These are phyloP conservation scores for Colletotrichum orbiculare DNA, from an alignment of 2,329 filamentous ascomycete genomes.

Conservation along the genomic window DNA sequence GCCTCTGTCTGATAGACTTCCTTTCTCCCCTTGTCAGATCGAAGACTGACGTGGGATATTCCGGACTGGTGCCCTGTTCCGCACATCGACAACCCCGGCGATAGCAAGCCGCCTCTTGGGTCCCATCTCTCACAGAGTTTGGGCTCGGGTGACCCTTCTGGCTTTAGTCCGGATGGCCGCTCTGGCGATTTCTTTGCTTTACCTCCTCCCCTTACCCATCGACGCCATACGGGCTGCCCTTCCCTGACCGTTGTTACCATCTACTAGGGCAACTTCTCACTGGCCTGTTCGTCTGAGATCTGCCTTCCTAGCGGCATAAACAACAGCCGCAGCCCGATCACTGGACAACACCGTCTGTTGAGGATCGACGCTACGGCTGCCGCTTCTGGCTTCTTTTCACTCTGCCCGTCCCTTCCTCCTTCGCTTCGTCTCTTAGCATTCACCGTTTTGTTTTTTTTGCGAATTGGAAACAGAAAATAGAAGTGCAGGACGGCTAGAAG, in stretches of 20 bases:
- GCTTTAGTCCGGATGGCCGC: not conserved
- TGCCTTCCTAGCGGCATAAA: conserved; percentile 5
- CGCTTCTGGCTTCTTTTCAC: conserved; percentile 10
- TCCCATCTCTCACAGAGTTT: conserved; percentile 1
- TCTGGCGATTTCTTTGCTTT: not conserved
- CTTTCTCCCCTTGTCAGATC: conserved; percentile 13
- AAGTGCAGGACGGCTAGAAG: conserved; percentile 10
- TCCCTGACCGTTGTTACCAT: not conserved
- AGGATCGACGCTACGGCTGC: conserved; percentile 34
- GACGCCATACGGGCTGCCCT: not conserved
- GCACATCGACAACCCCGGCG: conserved; percentile 4
- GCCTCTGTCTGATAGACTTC: conserved; percentile 11
- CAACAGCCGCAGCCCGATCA: conserved; percentile 10
- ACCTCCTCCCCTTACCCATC: not conserved
- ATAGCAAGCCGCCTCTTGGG: too few relatives aligned
- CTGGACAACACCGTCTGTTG: not conserved
- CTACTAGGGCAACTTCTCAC: not conserved
- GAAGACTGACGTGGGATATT: conserved; percentile 10
- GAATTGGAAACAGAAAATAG: conserved; percentile 1
- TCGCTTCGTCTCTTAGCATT: conserved; percentile 4
- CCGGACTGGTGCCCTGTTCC: not conserved
- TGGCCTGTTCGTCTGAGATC: conserved; percentile 8
- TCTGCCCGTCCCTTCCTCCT: conserved; percentile 15
- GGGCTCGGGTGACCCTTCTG: not conserved
- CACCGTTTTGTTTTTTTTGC: not conserved